Base-by-base conservation (phyloP, 2,329 filamentous ascomycete genomes). In the Esteya vermicola region DNA sequence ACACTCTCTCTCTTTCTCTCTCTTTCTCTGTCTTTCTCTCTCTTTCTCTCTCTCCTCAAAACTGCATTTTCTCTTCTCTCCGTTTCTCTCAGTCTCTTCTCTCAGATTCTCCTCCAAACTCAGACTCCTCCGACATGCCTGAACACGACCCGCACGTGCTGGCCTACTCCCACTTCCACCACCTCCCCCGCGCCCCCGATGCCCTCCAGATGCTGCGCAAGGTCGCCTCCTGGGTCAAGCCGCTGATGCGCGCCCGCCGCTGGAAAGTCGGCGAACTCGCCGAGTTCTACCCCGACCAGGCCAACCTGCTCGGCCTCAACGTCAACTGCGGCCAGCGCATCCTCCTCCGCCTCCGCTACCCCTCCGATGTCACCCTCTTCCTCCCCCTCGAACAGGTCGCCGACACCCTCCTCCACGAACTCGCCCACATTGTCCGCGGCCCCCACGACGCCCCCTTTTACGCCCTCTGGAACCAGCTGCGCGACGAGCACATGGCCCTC, bases 391-490 rank as follows among this genome's bases (percentile, higher is more conserved):
- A 95, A 53, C 67, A 82, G 47, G 70, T 94, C 8, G 68, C 85
- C 33, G 86, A 95, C 57, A 96, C 89, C 0, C 82, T 96, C 77
- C 74, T 96, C 18, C 89, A 96, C 55, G 89, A 96, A 65, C 72
- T 96, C 3, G 79, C 76, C n/a, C 89, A 96, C 53, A 94, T 82
- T 48, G 72, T 85, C 10, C 77, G 81, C 57, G 85, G 85, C 0
- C 83, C 84, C 2, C 89, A 96, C 56, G 77, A 95, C 53, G 70
- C 67, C 35, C 72, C 81, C 27, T 96, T 96, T 53, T 77, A 94
- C 49, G 78, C 78, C 0, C 64, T 95, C 6, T 94, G 88, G 85
- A 80, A 94, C 50, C 81, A 93, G 54, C 72, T 95, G 5, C 77
- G 89, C 18, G 83, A 89, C 43, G 88, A 95, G 59, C 79, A 89